These are phyloP conservation scores for Calonectria pteridis DNA, from an alignment of 2,329 filamentous ascomycete genomes.

Conservation along the genomic window DNA sequence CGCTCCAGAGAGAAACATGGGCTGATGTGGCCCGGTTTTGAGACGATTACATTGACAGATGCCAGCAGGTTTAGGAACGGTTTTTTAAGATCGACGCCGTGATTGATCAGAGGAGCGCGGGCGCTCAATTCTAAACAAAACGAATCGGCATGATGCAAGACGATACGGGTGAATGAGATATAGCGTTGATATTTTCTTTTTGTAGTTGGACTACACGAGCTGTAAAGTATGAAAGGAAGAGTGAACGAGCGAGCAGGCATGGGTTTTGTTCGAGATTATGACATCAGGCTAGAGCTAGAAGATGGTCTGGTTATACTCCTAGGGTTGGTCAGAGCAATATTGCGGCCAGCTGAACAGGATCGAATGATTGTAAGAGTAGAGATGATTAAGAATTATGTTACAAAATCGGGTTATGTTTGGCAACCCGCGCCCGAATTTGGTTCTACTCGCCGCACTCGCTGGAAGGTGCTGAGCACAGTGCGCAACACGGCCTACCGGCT, in stretches of 20 bases:
- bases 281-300: not conserved
- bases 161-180: not conserved
- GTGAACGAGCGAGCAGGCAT: not conserved
- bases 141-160: not conserved
- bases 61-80: not conserved
- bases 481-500: slow-evolving; percentile 6
- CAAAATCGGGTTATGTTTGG: not conserved
- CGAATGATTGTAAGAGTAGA: not conserved
- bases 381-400: not conserved
- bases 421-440: not conserved
- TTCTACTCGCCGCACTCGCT: not conserved
- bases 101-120: not conserved
- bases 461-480: slow-evolving; percentile 19
- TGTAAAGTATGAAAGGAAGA: not conserved
- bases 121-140: not conserved
- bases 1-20: slow-evolving; percentile 56
- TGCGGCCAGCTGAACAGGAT: not conserved
- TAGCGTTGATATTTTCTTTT: not conserved
- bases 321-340: not conserved
- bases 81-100: not conserved
- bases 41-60: not conserved
- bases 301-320: not conserved
- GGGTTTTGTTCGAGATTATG: not conserved
- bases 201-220: not conserved
- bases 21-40: slow-evolving; percentile 49